Evolutionary conservation across 2,329 filamentous ascomycete species (phyloP).

Genomic region (Curvularia eragrostidis): DNA sequence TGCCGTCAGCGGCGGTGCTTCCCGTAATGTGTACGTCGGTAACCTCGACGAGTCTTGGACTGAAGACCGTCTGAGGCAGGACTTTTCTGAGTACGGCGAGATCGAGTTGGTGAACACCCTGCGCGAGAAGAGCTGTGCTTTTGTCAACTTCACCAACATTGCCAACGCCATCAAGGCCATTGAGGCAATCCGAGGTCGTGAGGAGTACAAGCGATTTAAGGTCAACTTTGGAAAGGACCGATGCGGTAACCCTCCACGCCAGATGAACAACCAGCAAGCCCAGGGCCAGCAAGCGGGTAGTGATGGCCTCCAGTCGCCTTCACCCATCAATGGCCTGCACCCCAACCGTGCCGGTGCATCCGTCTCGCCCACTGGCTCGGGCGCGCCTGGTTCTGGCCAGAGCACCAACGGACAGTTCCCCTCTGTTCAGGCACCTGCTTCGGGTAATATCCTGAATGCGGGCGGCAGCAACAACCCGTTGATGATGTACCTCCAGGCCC

Average conservation of each 20-base stretch:
- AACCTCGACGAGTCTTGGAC: constrained; percentile 98
- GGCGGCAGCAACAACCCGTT: constrained; percentile 83
- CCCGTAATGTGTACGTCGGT: constrained; percentile 97
- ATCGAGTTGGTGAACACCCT: constrained; percentile 97
- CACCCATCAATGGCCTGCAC: constrained; percentile 65
- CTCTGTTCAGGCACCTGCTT: constrained; percentile 67
- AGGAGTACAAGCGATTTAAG: constrained; percentile 98
- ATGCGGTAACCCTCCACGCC: constrained; percentile 93
- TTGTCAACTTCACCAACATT: constrained; percentile 99
- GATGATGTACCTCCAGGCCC: constrained; percentile 89
- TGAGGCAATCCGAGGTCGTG: constrained; percentile 89
- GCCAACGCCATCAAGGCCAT: constrained; percentile 99
- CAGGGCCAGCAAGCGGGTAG: constrained; percentile 71
- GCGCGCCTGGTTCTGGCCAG: constrained; percentile 62
- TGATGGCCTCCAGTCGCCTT: constrained; percentile 63
- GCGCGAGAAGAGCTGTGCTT: constrained; percentile 98
- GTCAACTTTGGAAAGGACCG: constrained; percentile 99
- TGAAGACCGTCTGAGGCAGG: constrained; percentile 91
- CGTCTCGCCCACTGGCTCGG: constrained; percentile 66
- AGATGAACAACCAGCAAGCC: constrained; percentile 68
- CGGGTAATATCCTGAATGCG: constrained; percentile 78
- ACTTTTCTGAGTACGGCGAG: constrained; percentile 97
- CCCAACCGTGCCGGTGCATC: constrained; percentile 61
- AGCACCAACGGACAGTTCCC: constrained; percentile 65
- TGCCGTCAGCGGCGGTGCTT: constrained; percentile 94